phyloP scores from a whole-genome alignment of 176 grass and related monocot genomes.

The Avena insularis region DNA sequence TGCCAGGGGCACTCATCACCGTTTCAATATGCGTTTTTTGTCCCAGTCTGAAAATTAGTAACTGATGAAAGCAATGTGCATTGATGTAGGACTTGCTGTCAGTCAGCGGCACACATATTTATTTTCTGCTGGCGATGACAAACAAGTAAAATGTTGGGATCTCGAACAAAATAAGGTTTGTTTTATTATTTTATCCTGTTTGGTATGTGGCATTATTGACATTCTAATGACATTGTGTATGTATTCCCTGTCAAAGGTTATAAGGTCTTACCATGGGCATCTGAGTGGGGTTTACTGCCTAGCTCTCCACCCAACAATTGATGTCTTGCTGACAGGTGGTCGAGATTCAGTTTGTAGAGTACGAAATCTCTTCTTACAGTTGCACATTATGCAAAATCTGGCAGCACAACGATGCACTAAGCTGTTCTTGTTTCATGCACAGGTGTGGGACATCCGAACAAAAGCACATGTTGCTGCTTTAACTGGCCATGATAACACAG shows the following conservation, averaged over 20 bases:
- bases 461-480: slow-evolving; percentile 99
- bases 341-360: slow-evolving; percentile 99
- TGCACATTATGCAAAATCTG: slow-evolving; percentile 6
- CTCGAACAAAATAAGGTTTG: slow-evolving; percentile 99
- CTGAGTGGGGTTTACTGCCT: slow-evolving; percentile 98
- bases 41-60: not conserved
- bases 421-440: slow-evolving; percentile 24
- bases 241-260: slow-evolving; percentile 63
- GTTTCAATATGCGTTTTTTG: slow-evolving; percentile 22
- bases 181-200: slow-evolving; percentile 26
- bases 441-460: slow-evolving; percentile 97
- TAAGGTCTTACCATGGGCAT: slow-evolving; percentile 99
- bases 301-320: slow-evolving; percentile 94
- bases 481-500: slow-evolving; percentile 95
- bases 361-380: slow-evolving; percentile 43
- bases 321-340: slow-evolving; percentile 88
- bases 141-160: slow-evolving; percentile 99
- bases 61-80: slow-evolving; percentile 27
- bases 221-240: slow-evolving; percentile 29
- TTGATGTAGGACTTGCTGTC: slow-evolving; percentile 89
- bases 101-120: slow-evolving; percentile 92
- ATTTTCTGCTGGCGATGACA: slow-evolving; percentile 99
- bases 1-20: not conserved
- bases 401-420: not conserved
- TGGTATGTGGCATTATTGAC: slow-evolving; percentile 19